A percentile compares a stretch with the other conserved stretches of the same genome.
These are phyloP conservation scores for Hypericum perforatum DNA, from an alignment of 345 rosid genomes.

Conservation along the genomic window DNA sequence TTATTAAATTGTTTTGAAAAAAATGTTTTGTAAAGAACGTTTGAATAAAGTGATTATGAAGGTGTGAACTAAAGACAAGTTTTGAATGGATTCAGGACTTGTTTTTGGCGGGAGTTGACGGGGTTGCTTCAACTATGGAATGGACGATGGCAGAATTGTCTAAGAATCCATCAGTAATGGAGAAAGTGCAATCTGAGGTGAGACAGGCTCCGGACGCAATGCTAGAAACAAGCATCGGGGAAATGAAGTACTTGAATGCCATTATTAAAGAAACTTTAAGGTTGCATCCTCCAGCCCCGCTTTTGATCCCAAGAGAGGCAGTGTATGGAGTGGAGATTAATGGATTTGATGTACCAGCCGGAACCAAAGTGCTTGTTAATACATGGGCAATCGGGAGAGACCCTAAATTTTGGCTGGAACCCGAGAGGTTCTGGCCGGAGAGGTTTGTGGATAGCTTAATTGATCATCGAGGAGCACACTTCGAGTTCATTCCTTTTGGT, in stretches of 20 bases:
- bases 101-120: slow-evolving; percentile 17
- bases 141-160: slow-evolving; percentile 24
- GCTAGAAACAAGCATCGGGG: slow-evolving; percentile 7
- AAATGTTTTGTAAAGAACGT: no score
- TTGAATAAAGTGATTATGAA: no score
- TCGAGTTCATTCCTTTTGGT: slow-evolving; percentile 14
- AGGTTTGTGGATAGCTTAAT: slow-evolving; percentile 5
- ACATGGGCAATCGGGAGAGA: slow-evolving; percentile 15
- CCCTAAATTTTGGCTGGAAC: slow-evolving; percentile 9
- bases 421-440: slow-evolving; percentile 12
- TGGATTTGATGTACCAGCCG: slow-evolving; percentile 14
- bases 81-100: slow-evolving; percentile 10
- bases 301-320: slow-evolving; percentile 2
- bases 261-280: slow-evolving; percentile 15
- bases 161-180: slow-evolving; percentile 12
- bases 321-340: no score
- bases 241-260: slow-evolving; percentile 8
- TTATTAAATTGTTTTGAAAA: no score
- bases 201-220: no score
- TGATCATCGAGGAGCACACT: no score
- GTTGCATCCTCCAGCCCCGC: slow-evolving; percentile 4
- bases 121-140: slow-evolving; percentile 15
- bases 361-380: slow-evolving; percentile 9
- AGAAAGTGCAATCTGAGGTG: slow-evolving; percentile 15
- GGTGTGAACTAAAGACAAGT: no score